Conservation (phyloP, 2,329 filamentous ascomycete species). For the Microthyrium microscopicum region DNA sequence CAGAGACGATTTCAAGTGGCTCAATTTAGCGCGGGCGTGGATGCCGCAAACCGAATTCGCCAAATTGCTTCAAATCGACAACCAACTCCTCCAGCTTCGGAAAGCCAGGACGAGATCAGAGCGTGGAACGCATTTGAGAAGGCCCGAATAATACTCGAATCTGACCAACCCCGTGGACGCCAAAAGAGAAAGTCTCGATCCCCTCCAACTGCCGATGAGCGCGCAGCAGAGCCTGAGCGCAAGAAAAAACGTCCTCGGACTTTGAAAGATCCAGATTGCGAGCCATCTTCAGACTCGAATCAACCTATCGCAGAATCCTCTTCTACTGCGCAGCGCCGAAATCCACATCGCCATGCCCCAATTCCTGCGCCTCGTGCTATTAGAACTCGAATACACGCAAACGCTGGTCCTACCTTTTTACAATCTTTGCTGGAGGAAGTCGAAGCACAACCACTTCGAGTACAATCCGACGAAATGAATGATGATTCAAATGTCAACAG, state of each 20-base stretch:
- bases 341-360: conserved; percentile 14
- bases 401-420: conserved; percentile 55
- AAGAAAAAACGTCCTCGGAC: conserved; percentile 80
- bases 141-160: conserved; percentile 51
- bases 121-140: conserved; percentile 88
- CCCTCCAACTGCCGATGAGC: conserved; percentile 53
- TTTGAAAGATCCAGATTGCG: neutral
- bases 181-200: conserved; percentile 67
- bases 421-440: conserved; percentile 80
- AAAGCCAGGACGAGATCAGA: conserved; percentile 62
- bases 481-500: conserved; percentile 24
- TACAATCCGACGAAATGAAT: conserved; percentile 21
- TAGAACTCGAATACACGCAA: conserved; percentile 16
- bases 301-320: conserved; percentile 5
- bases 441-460: conserved; percentile 30
- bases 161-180: conserved; percentile 17
- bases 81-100: conserved; percentile 36
- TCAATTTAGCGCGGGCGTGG: conserved; percentile 50
- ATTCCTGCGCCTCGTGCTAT: conserved; percentile 12
- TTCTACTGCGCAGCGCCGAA: conserved; percentile 11
- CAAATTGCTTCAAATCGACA: conserved; percentile 45
- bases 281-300: too few species aligned
- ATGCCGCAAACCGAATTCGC: conserved; percentile 55
- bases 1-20: conserved; percentile 71
- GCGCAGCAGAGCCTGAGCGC: conserved; percentile 51